Evolutionary conservation across 768 basidiomycete genomes (phyloP).

Genomic region (Porphyrellus cyaneotinctus): DNA sequence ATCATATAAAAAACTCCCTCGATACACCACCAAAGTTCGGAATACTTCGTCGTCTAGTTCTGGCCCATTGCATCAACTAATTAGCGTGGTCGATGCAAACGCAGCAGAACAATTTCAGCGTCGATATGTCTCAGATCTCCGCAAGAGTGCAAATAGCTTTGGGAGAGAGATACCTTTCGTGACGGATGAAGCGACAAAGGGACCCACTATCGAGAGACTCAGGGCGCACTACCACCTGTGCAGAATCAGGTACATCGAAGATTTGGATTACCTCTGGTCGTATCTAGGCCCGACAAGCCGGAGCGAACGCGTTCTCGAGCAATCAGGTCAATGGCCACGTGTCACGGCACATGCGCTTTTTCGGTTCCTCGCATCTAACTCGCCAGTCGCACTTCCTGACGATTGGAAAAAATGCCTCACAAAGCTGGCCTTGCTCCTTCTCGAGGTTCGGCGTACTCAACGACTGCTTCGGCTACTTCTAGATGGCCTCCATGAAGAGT

Average conservation of each 20-base stretch:
- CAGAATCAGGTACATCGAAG: slow-evolving; percentile 1
- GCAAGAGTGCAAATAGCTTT: slow-evolving; percentile 6
- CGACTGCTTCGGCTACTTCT: slow-evolving; percentile 27
- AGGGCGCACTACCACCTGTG: slow-evolving; percentile 6
- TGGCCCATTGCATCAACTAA: slow-evolving; percentile 2
- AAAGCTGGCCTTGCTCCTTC: slow-evolving; percentile 23
- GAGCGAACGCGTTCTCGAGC: slow-evolving; percentile 6
- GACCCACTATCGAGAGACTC: slow-evolving; percentile 3
- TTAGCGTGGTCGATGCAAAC: background rate
- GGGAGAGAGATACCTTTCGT: background rate
- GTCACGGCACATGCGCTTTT: slow-evolving; percentile 31
- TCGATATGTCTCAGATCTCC: background rate
- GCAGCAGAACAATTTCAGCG: slow-evolving; percentile 11
- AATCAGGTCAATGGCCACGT: slow-evolving; percentile 26
- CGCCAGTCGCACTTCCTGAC: slow-evolving; percentile 7
- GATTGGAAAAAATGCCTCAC: slow-evolving; percentile 32
- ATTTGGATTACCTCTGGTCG: background rate
- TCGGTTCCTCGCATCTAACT: slow-evolving; percentile 26
- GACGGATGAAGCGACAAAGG: background rate
- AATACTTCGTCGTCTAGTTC: background rate
- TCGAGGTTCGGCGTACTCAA: slow-evolving; percentile 9
- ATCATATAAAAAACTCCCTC: background rate
- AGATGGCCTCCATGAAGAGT: slow-evolving; percentile 26
- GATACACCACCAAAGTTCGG: background rate
- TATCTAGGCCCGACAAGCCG: slow-evolving; percentile 13